These are phyloP conservation scores for Globisporangium irregulare DNA, from an alignment of 352 stramenopile genomes.

Conservation along the genomic window DNA sequence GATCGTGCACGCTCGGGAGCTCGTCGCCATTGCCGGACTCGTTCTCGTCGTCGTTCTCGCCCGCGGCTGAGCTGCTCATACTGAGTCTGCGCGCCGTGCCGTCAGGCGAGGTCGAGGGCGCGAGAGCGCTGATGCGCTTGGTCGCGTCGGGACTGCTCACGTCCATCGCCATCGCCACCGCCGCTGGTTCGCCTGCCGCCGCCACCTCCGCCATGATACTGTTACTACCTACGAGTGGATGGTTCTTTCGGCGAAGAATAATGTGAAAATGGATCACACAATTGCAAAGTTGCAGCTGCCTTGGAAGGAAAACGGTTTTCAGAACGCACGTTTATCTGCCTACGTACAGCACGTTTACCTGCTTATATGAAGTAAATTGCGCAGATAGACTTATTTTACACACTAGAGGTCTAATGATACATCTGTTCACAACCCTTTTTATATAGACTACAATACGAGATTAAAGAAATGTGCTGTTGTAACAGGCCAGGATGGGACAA, in stretches of 20 bases:
- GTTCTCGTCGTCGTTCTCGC: slow-evolving; percentile 15
- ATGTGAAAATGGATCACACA: slow-evolving; percentile 2
- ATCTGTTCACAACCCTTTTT: not conserved
- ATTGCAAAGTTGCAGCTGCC: slow-evolving; percentile 1
- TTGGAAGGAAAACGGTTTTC: not conserved
- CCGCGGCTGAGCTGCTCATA: slow-evolving; percentile 15
- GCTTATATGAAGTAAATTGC: not conserved
- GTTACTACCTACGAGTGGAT: not conserved
- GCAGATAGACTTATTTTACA: no score
- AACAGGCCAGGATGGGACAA: not conserved
- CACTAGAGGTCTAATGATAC: no score
- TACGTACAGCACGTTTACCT: not conserved
- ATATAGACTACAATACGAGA: no score
- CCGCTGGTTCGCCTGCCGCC: not conserved
- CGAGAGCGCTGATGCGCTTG: not conserved
- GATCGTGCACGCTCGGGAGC: slow-evolving; percentile 49
- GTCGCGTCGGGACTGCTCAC: not conserved
- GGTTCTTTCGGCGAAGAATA: not conserved
- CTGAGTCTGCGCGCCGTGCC: not conserved
- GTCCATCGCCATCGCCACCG: not conserved
- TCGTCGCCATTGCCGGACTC: slow-evolving; percentile 24
- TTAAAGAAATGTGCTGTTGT: not conserved
- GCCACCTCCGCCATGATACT: slow-evolving; percentile 4
- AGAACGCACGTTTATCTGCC: not conserved
- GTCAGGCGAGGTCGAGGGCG: not conserved